Evolutionary conservation across 345 rosid species (phyloP).

Genomic region (Gossypium herbaceum): DNA sequence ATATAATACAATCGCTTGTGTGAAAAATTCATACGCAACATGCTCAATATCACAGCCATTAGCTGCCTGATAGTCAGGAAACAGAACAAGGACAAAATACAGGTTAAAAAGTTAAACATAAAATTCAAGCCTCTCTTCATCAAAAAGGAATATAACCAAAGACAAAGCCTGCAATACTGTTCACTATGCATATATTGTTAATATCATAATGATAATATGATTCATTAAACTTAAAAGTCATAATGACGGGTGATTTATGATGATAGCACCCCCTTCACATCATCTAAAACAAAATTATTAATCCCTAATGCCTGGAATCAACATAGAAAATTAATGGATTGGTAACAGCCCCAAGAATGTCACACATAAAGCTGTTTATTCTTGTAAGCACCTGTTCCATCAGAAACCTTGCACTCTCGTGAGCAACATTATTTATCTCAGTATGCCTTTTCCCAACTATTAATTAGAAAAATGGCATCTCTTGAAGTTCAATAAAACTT

Average conservation of each 20-base stretch:
- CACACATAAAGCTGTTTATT: not conserved
- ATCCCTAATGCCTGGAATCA: not conserved
- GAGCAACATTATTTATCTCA: not conserved
- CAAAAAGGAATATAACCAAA: not conserved
- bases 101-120: slow-evolving; percentile 6
- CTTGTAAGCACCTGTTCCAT: not conserved
- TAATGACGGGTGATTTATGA: not conserved
- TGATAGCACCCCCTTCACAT: not conserved
- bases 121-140: not conserved
- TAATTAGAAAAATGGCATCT: not conserved
- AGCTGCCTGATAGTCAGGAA: slow-evolving; percentile 58
- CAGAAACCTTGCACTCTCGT: not conserved
- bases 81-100: slow-evolving; percentile 11
- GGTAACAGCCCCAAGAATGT: not conserved
- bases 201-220: not conserved
- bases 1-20: slow-evolving; percentile 73
- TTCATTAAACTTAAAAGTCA: not conserved
- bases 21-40: slow-evolving; percentile 78
- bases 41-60: slow-evolving; percentile 74
- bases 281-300: not conserved
- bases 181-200: not conserved
- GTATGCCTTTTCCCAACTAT: not conserved
- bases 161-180: not conserved
- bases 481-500: not conserved
- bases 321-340: not conserved